A percentile compares a stretch with the other conserved stretches of the same genome.
phyloP scores from a whole-genome alignment of 2,329 filamentous ascomycete species.

The Diaporthe vaccinii region DNA sequence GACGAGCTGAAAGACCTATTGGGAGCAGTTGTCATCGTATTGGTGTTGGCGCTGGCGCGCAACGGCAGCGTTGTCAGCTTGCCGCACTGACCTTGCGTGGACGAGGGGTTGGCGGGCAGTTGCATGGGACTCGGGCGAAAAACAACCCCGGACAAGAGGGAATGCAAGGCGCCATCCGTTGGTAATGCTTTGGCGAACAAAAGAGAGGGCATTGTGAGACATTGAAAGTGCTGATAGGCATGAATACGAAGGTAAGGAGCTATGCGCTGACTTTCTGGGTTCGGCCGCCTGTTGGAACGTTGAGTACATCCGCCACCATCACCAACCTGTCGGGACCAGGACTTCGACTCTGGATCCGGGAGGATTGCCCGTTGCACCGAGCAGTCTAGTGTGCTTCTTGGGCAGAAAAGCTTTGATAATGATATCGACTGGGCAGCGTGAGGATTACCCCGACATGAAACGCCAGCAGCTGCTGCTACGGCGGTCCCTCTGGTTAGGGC shows the following conservation, averaged over 20 bases:
- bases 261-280: not conserved
- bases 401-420: not conserved
- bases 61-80: conserved; percentile 9
- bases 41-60: conserved; percentile 16
- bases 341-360: not conserved
- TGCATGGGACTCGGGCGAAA: conserved; percentile 23
- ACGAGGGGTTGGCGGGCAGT: not conserved
- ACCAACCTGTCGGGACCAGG: conserved; percentile 1
- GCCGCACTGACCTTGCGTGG: conserved; percentile 29
- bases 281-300: not conserved
- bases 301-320: not conserved
- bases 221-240: conserved; percentile 22
- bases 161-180: not conserved
- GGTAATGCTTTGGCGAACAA: conserved; percentile 7
- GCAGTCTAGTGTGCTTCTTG: not conserved
- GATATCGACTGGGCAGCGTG: not conserved
- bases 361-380: not conserved
- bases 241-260: not conserved
- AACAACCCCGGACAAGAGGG: not conserved
- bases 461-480: not conserved
- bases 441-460: not conserved
- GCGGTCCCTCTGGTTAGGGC: not conserved
- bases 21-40: conserved; percentile 1
- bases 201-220: conserved; percentile 5
- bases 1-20: conserved; percentile 24